A percentile compares a stretch with the other conserved stretches of the same genome.
Conservation (phyloP, 2,329 filamentous ascomycete genomes). For the Albophoma yamanashiensis region DNA sequence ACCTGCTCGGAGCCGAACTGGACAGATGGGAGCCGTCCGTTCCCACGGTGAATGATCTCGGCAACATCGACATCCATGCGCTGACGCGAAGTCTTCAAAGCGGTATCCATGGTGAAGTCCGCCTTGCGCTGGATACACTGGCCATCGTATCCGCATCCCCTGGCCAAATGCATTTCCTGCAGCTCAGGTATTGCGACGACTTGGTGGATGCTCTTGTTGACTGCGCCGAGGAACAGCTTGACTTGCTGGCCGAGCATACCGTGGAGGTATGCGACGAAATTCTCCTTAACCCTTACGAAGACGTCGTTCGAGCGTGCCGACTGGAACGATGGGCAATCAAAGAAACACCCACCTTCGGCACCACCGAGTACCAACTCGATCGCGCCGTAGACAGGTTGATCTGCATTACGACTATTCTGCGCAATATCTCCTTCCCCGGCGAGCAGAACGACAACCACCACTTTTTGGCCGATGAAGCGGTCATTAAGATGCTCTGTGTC, state of each 20-base stretch:
- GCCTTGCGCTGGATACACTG: slow-evolving; percentile 77
- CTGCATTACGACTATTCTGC: slow-evolving; percentile 82
- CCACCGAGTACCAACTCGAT: slow-evolving; percentile 69
- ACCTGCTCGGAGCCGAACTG: slow-evolving; percentile 55
- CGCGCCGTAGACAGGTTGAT: slow-evolving; percentile 78
- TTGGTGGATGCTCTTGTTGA: slow-evolving; percentile 80
- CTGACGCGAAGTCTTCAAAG: slow-evolving; percentile 84
- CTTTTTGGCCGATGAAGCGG: slow-evolving; percentile 61
- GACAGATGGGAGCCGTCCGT: slow-evolving; percentile 61
- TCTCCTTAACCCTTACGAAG: slow-evolving; percentile 75
- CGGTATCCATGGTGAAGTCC: slow-evolving; percentile 81
- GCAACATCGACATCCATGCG: slow-evolving; percentile 81
- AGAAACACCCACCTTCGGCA: slow-evolving; percentile 64
- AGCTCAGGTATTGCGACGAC: slow-evolving; percentile 71
- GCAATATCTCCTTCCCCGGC: slow-evolving; percentile 80
- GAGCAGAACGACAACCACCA: slow-evolving; percentile 53
- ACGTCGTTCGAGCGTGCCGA: slow-evolving; percentile 69
- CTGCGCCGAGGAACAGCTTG: slow-evolving; percentile 81
- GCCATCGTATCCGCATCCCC: slow-evolving; percentile 55
- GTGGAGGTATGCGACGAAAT: slow-evolving; percentile 81
- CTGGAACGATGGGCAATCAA: slow-evolving; percentile 62
- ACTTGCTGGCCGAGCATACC: slow-evolving; percentile 73
- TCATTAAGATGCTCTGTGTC: slow-evolving; percentile 75
- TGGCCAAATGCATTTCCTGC: slow-evolving; percentile 52
- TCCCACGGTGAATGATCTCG: slow-evolving; percentile 66